A percentile compares a stretch with the other conserved stretches of the same genome.
These are phyloP conservation scores for Nothophaeocryptopus gaeumannii DNA, from an alignment of 2,329 filamentous ascomycete species.

Conservation along the genomic window DNA sequence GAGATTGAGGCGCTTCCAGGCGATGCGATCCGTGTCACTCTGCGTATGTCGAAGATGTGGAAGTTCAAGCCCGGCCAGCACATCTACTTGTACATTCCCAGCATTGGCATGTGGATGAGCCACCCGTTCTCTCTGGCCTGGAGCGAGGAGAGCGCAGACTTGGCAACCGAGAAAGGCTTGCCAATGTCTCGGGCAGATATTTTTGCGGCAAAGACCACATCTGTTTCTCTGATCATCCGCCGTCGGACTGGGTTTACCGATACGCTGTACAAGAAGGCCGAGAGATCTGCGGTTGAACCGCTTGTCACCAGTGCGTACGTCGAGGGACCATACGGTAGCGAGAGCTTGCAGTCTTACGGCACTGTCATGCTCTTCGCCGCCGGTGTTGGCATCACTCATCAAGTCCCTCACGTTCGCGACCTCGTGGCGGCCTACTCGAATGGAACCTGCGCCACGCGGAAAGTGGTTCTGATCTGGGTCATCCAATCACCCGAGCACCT, in stretches of 20 bases:
- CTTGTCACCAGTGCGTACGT: constrained; percentile 69
- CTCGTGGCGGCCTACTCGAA: constrained; percentile 56
- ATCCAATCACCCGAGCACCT: constrained; percentile 85
- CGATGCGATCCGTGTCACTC: constrained; percentile 69
- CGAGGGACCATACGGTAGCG: constrained; percentile 81
- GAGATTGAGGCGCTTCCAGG: constrained; percentile 73
- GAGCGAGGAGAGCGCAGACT: constrained; percentile 60
- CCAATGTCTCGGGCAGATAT: constrained; percentile 53
- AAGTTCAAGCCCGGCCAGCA: constrained; percentile 72
- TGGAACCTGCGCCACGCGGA: constrained; percentile 74
- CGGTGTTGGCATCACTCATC: constrained; percentile 92
- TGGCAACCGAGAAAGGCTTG: constrained; percentile 44
- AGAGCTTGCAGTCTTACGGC: constrained; percentile 87
- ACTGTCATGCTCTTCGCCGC: constrained; percentile 88
- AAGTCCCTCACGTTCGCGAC: constrained; percentile 81
- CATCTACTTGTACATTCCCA: constrained; percentile 74
- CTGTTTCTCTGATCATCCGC: constrained; percentile 79
- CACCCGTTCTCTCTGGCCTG: constrained; percentile 79
- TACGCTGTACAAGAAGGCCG: constrained; percentile 70
- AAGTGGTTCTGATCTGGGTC: constrained; percentile 85
- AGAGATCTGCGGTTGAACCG: constrained; percentile 50
- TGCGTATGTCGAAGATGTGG: constrained; percentile 75
- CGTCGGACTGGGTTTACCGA: constrained; percentile 87
- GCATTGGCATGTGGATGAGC: constrained; percentile 68
- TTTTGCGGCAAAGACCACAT: constrained; percentile 48